Base-by-base conservation (phyloP, 2,329 filamentous ascomycete genomes). In the Alternaria sp. region DNA sequence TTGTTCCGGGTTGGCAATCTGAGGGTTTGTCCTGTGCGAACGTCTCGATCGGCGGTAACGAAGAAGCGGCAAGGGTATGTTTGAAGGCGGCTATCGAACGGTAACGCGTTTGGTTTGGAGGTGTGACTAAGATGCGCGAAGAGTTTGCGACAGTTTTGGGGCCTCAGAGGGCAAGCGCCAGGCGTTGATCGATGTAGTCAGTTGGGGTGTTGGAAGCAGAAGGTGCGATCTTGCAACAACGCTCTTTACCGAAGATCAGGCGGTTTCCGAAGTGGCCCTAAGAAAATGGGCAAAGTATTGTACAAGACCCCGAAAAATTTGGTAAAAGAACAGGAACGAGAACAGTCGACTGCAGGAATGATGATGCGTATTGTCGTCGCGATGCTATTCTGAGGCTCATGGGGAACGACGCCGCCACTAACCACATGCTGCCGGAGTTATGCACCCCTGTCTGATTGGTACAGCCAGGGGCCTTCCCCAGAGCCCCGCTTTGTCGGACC, bases 351-450 rank as follows among this genome's bases (percentile, higher is more conserved):
- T 48, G 36, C 41, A 28, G 39, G 39, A 47, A 28, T 34, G 38
- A 22, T 42, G 44, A 34, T 62, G 52, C 57, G 49, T 42, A 36
- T 41, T 32, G 39, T 55, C 46, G 54, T 22, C 41, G 32, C 22
- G 44, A 51, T 55, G 26, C 51, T 48, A 54, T 42, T 51, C 47
- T 61, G 39, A 61, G 53, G 54, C 54, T 60, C 32, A 51, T 51
- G 34, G 30, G 44, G 43, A 39, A 32, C 44, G 44, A 49, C 53
- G 61, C 57, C 49, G 52, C 57, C 49, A 56, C 61, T 49, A 63
- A 61, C 54, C 53, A 59, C 47, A 26, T 51, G 42, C 42, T 22
- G 30, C 53, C 61, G 61, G 61, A 61, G 53, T 63, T 61, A 57
- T 54, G 54, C 39, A 49, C 44, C 28, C 58, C 47, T 39, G 47